Conservation (phyloP, 371 early-diverging fungal genomes). For the Syncephalastrum monosporum region DNA sequence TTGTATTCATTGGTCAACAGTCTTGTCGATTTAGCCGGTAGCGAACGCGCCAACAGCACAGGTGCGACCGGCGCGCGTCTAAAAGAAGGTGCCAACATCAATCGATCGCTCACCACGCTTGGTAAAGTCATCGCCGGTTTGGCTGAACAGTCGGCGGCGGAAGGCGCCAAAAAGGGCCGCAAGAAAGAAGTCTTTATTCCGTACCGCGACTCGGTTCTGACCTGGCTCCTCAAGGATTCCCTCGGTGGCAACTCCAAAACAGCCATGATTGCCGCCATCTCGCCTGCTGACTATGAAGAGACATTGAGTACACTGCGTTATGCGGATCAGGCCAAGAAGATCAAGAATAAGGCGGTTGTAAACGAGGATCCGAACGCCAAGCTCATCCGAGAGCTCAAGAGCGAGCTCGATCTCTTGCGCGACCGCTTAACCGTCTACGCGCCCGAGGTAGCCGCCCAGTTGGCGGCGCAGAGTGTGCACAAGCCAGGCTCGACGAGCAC, state of each 20-base stretch:
- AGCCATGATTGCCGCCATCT: conserved; percentile 89
- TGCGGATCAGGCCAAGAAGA: conserved; percentile 92
- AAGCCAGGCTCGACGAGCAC: conserved; percentile 27
- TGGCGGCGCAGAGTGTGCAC: conserved; percentile 32
- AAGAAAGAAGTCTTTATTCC: conserved; percentile 78
- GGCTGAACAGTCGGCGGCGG: conserved; percentile 68
- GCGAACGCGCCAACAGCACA: conserved; percentile 95
- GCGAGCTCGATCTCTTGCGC: conserved; percentile 75
- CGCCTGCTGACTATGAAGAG: conserved; percentile 81
- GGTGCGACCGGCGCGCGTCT: conserved; percentile 94
- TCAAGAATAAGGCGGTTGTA: conserved; percentile 89
- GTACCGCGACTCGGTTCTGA: conserved; percentile 91
- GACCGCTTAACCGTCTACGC: conserved; percentile 62
- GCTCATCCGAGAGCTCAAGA: conserved; percentile 83
- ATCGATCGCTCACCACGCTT: conserved; percentile 92
- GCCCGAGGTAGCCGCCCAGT: conserved; percentile 45
- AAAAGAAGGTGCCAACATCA: conserved; percentile 99
- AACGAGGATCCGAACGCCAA: conserved; percentile 90
- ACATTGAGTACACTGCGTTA: conserved; percentile 94
- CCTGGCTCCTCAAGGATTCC: conserved; percentile 93
- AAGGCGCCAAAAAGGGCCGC: conserved; percentile 47
- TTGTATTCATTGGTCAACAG: conserved; percentile 23
- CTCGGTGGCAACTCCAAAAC: conserved; percentile 94
- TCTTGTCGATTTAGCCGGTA: conserved; percentile 90
- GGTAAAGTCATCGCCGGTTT: conserved; percentile 98